These are phyloP conservation scores for Lecanicillium sp. DNA, from an alignment of 2,329 filamentous ascomycete genomes.

Conservation along the genomic window DNA sequence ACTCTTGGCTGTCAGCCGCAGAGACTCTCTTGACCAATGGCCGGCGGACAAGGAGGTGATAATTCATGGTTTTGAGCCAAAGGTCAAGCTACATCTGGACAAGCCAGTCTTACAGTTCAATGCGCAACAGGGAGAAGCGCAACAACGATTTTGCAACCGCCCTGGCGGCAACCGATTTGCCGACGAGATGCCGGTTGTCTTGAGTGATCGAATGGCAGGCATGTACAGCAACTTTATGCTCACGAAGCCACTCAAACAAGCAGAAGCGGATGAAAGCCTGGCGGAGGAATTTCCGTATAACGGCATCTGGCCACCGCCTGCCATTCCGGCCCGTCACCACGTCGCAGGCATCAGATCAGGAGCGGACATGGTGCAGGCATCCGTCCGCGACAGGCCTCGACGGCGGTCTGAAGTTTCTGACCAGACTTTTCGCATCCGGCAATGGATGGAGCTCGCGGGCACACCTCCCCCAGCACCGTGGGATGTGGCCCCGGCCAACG, in stretches of 20 bases:
- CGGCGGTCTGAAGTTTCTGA: constrained; percentile 57
- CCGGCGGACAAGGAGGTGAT: constrained; percentile 57
- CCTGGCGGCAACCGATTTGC: constrained; percentile 35
- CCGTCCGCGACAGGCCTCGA: constrained; percentile 36
- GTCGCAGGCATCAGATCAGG: constrained; percentile 31
- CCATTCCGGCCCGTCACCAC: constrained; percentile 58
- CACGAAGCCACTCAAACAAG: constrained; percentile 42
- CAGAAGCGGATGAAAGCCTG: constrained; percentile 28
- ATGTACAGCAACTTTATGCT: constrained; percentile 65
- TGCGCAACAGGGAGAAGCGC: constrained; percentile 19
- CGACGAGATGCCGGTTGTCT: constrained; percentile 47
- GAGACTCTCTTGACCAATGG: constrained; percentile 57
- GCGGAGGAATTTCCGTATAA: constrained; percentile 36
- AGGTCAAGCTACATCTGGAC: constrained; percentile 65
- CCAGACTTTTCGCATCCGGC: constrained; percentile 64
- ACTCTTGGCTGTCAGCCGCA: constrained; percentile 58
- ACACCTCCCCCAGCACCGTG: constrained; percentile 24
- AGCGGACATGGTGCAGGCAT: constrained; percentile 20
- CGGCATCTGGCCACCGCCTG: constrained; percentile 69
- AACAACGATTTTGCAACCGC: constrained; percentile 18
- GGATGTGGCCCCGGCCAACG: constrained; percentile 22
- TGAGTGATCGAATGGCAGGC: constrained; percentile 38
- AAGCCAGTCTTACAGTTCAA: constrained; percentile 61
- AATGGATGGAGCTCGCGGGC: constrained; percentile 64
- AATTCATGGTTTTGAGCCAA: constrained; percentile 67